Conservation (phyloP, 2,329 filamentous ascomycete genomes). For the Fusarium torulosum region DNA sequence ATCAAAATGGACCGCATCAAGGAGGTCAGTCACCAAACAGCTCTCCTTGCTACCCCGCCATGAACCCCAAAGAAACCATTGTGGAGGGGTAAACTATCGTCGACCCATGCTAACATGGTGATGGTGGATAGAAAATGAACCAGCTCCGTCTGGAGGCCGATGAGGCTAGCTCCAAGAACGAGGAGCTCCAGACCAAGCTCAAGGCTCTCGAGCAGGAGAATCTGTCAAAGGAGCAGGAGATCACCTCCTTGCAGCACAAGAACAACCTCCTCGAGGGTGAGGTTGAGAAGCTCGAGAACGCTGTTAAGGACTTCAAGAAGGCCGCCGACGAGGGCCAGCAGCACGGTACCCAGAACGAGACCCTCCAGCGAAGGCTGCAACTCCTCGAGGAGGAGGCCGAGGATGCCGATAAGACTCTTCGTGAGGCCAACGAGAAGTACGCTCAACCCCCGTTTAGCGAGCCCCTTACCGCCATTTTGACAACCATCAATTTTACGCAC, state of each 20-base stretch:
- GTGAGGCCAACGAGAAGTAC: constrained; percentile 99
- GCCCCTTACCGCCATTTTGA: constrained; percentile 44
- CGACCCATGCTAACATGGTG: constrained; percentile 45
- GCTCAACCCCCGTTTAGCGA: constrained; percentile 53
- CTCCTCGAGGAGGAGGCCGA: constrained; percentile 98
- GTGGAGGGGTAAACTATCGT: constrained; percentile 49
- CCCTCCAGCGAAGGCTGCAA: constrained; percentile 90
- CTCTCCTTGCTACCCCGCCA: constrained; percentile 50
- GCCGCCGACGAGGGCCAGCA: constrained; percentile 84
- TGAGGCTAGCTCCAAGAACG: constrained; percentile 81
- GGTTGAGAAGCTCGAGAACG: constrained; percentile 90
- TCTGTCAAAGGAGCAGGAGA: constrained; percentile 96
- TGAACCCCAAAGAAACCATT: constrained; percentile 45
- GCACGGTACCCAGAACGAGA: constrained; percentile 90
- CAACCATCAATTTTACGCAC: constrained; percentile 17
- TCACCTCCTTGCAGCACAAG: constrained; percentile 95
- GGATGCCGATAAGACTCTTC: constrained; percentile 93
- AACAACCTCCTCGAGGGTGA: constrained; percentile 90
- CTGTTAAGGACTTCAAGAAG: constrained; percentile 89
- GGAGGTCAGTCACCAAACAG: constrained; percentile 72
- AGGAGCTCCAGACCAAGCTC: constrained; percentile 88
- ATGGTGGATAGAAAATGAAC: constrained; percentile 82
- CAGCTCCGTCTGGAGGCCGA: constrained; percentile 94
- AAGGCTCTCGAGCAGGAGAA: constrained; percentile 96
- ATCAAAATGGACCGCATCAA: constrained; percentile 86